Evolutionary conservation across 192 early-diverging fungal species (phyloP).

Genomic region (Mortierella alpina): DNA sequence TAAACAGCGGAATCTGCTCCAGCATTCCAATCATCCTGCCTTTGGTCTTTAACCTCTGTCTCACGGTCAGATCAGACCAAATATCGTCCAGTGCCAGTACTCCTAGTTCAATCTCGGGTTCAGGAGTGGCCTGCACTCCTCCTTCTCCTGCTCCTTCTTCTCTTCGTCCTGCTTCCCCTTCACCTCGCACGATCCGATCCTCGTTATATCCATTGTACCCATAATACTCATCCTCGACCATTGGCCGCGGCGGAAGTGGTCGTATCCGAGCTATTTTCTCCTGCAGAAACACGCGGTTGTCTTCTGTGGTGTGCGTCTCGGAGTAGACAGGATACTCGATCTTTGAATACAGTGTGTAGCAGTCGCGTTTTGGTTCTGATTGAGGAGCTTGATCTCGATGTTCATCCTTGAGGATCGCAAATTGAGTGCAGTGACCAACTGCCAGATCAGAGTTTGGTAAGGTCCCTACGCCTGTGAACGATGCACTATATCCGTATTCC

Average conservation of each 20-base stretch:
- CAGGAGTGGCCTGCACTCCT: background rate
- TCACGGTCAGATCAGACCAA: slow-evolving; percentile 41
- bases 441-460: slow-evolving; percentile 55
- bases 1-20: slow-evolving; percentile 25
- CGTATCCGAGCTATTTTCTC: slow-evolving; percentile 38
- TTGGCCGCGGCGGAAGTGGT: slow-evolving; percentile 2
- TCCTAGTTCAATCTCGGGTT: slow-evolving; percentile 18
- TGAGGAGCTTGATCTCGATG: background rate
- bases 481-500: slow-evolving; percentile 73
- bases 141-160: background rate
- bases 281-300: slow-evolving; percentile 52
- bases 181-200: background rate
- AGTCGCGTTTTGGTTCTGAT: background rate
- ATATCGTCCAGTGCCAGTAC: slow-evolving; percentile 6
- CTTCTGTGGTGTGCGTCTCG: slow-evolving; percentile 44
- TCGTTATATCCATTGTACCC: background rate
- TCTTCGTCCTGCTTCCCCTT: too few relatives aligned
- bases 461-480: slow-evolving; percentile 72
- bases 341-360: slow-evolving; percentile 47
- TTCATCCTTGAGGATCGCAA: slow-evolving; percentile 68
- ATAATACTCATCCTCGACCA: background rate
- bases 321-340: slow-evolving; percentile 67
- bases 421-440: slow-evolving; percentile 78
- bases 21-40: slow-evolving; percentile 39
- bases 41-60: slow-evolving; percentile 63